phyloP scores from a whole-genome alignment of 2,329 filamentous ascomycete genomes.

The Apiospora saccharicola region DNA sequence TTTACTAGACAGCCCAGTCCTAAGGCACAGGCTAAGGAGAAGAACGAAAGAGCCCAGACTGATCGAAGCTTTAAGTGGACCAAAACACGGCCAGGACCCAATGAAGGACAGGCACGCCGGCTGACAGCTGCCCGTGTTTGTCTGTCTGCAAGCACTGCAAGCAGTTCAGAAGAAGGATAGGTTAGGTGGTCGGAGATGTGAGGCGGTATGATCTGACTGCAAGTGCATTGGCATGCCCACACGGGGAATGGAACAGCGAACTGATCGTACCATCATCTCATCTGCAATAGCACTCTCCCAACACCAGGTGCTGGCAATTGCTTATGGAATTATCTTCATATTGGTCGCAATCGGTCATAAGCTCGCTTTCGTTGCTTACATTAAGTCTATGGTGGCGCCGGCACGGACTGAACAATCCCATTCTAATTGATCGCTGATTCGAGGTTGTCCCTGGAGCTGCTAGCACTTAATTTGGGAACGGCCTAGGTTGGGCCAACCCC shows the following conservation, averaged over 20 bases:
- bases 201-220: not conserved
- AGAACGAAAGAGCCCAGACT: not conserved
- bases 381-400: not conserved
- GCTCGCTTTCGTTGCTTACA: not conserved
- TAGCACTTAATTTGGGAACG: constrained; percentile 5
- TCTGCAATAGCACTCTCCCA: not conserved
- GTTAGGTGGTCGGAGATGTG: not conserved
- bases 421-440: not conserved
- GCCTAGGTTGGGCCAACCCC: not conserved
- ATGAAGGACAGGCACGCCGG: not conserved
- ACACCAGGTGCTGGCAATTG: not conserved
- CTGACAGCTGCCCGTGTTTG: not conserved
- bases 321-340: not conserved
- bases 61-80: constrained; percentile 17
- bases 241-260: not conserved
- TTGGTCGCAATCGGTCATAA: not conserved
- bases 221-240: not conserved
- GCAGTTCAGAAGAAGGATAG: not conserved
- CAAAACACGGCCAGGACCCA: constrained; percentile 9
- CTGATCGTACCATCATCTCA: not conserved
- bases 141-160: not conserved
- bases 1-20: not conserved
- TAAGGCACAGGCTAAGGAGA: not conserved
- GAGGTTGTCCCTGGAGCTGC: not conserved
- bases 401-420: not conserved